Evolutionary conservation across 148 eudicot species (phyloP).

Genomic region (Rhododendron griersonianum): DNA sequence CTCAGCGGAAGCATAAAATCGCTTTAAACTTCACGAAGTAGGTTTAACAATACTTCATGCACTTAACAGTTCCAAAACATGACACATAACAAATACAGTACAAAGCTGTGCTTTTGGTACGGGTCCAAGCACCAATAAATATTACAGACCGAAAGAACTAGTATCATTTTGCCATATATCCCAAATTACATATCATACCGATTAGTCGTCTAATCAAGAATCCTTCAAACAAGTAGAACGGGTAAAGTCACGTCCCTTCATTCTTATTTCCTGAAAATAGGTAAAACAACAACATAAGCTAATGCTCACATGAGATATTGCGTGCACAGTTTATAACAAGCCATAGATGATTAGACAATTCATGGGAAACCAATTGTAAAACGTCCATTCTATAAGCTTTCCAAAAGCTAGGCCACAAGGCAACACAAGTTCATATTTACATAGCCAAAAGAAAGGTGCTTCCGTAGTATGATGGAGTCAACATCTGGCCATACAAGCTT

Average conservation of each 20-base stretch:
- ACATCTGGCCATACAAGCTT: neutral
- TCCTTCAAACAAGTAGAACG: neutral
- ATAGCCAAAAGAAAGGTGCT: neutral
- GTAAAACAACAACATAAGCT: too few species aligned
- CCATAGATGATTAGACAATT: too few species aligned
- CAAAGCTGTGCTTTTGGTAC: neutral
- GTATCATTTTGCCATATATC: neutral
- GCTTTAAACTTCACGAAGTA: too few species aligned
- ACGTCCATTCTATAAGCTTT: neutral
- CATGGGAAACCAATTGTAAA: too few species aligned
- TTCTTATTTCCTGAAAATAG: too few species aligned
- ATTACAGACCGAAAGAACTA: neutral
- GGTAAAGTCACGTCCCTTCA: too few species aligned
- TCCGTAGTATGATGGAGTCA: neutral
- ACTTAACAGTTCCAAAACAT: neutral
- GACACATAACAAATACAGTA: neutral
- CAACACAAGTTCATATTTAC: neutral
- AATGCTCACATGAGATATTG: too few species aligned
- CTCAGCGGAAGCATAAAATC: too few species aligned
- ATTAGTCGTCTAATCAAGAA: neutral
- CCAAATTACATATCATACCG: neutral
- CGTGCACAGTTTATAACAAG: too few species aligned
- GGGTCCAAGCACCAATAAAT: neutral
- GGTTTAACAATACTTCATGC: too few species aligned
- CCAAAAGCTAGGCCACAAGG: neutral